phyloP scores from a whole-genome alignment of 371 early-diverging fungal species.

The Mortierella sp. region DNA sequence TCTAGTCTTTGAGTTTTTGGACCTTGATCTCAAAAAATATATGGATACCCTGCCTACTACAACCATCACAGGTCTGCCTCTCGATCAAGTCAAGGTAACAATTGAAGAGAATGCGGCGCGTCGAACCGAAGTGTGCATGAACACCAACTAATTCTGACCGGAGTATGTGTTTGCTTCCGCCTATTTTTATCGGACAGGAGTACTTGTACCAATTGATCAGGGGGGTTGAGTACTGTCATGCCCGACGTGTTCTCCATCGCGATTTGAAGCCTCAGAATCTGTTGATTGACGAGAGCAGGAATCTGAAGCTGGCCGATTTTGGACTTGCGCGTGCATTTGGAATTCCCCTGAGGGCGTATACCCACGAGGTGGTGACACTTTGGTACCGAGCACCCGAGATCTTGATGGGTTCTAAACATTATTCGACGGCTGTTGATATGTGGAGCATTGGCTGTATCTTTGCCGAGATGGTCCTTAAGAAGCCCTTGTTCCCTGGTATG shows the following conservation, averaged over 20 bases:
- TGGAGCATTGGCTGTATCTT: slow-evolving; percentile 99
- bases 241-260: slow-evolving; percentile 91
- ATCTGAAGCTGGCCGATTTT: slow-evolving; percentile 95
- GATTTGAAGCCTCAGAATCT: slow-evolving; percentile 96
- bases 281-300: slow-evolving; percentile 90
- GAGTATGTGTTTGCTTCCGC: neutral
- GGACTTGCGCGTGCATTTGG: slow-evolving; percentile 94
- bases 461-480: slow-evolving; percentile 92
- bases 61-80: slow-evolving; percentile 35
- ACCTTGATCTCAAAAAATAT: slow-evolving; percentile 95
- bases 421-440: slow-evolving; percentile 96
- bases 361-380: slow-evolving; percentile 98
- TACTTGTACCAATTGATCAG: slow-evolving; percentile 90
- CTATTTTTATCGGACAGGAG: slow-evolving; percentile 69
- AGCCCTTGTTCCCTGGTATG: slow-evolving; percentile 92
- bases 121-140: too few relatives aligned
- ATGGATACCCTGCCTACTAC: slow-evolving; percentile 75
- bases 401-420: slow-evolving; percentile 90
- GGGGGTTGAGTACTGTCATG: slow-evolving; percentile 91
- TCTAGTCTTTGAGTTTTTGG: slow-evolving; percentile 97
- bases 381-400: slow-evolving; percentile 99
- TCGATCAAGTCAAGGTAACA: slow-evolving; percentile 54
- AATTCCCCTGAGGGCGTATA: slow-evolving; percentile 92
- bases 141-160: neutral
- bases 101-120: too few relatives aligned